Evolutionary conservation across 2,329 filamentous ascomycete species (phyloP), one percentile per base, ranked within the genome.

Genomic region (Torrubiella hemipterigena): DNA sequence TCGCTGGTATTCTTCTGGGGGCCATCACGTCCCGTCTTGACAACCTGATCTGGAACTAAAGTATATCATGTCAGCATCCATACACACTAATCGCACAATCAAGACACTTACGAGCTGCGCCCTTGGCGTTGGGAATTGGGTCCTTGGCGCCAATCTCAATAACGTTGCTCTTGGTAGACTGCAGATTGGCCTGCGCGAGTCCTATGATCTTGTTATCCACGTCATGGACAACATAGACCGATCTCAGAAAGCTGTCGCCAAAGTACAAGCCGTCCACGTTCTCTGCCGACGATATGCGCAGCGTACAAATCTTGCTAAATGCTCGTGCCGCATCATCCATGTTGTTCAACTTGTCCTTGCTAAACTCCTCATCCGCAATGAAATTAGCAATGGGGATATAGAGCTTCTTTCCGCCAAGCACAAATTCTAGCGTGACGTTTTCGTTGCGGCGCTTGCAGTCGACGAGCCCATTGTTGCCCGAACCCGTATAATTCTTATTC

Each of bases 211-310:
- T 45, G 48, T 68, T 61, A 32, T 52, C 54, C 25, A 71, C 46
- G 42, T 73, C 67, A 45, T 70, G 72, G 32, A 71, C 67, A 30
- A 69, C 64, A 44, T 73, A 73, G 15, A 66, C 67, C 9, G 65
- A 69, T 19, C 70, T 61, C 39, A 74, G 38, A 46, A 75, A 70
- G 2, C 68, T 70, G 42, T 73, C 70, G 9, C 70, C 70, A n/a
- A 74, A 55, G n/a, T n/a, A n/a, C n/a, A n/a, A n/a, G n/a, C n/a
- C n/a, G n/a, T n/a, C n/a, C n/a, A n/a, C n/a, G n/a, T n/a, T n/a
- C n/a, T n/a, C n/a, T n/a, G n/a, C n/a, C n/a, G n/a, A n/a, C n/a
- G n/a, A n/a, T n/a, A 74, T 49, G 25, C 56, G 55, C 41, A 56
- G 67, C 2, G 56, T 50, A 6, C 44, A 37, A 14, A 42, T 41